These are phyloP conservation scores for Papiliotrema flavescens DNA, from an alignment of 1,284 basidiomycete genomes.

Conservation along the genomic window DNA sequence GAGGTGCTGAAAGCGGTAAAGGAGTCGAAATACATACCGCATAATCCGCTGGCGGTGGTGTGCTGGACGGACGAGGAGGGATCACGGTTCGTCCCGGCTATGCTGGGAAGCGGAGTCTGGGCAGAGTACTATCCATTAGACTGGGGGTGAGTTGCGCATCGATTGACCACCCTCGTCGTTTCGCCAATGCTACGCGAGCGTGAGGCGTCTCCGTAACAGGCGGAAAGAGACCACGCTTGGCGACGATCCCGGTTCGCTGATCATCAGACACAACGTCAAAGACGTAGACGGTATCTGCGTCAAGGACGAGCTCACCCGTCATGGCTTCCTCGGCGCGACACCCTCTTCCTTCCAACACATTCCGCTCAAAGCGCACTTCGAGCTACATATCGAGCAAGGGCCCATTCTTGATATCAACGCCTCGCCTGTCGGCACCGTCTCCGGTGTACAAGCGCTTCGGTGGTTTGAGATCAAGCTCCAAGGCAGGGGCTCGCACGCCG, in stretches of 20 bases:
- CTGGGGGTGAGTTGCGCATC: constrained; percentile 10
- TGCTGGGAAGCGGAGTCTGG: constrained; percentile 37
- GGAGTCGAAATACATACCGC: constrained; percentile 11
- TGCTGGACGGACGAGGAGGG: constrained; percentile 36
- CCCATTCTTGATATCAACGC: constrained; percentile 24
- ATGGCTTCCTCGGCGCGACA: constrained; percentile 20
- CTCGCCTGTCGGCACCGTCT: constrained; percentile 19
- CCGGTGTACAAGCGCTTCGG: constrained; percentile 25
- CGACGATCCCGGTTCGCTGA: no score
- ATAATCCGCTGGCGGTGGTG: constrained; percentile 20
- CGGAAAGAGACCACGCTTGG: no score
- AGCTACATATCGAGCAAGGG: constrained; percentile 39
- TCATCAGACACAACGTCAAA: constrained; percentile 6
- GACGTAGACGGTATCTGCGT: constrained; percentile 8
- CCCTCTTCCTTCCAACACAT: constrained; percentile 10
- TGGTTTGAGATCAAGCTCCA: constrained; percentile 27
- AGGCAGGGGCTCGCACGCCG: constrained; percentile 29
- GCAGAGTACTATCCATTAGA: constrained; percentile 14
- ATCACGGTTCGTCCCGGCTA: constrained; percentile 28
- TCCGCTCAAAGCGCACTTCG: constrained; percentile 33
- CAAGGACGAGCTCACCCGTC: constrained; percentile 17
- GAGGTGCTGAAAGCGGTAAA: constrained; percentile 19
- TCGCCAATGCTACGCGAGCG: no score
- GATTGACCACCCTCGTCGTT: no score
- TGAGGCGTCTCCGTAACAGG: no score